Evolutionary conservation across 2,329 filamentous ascomycete genomes (phyloP).

Genomic region (Aspergillus sojae): DNA sequence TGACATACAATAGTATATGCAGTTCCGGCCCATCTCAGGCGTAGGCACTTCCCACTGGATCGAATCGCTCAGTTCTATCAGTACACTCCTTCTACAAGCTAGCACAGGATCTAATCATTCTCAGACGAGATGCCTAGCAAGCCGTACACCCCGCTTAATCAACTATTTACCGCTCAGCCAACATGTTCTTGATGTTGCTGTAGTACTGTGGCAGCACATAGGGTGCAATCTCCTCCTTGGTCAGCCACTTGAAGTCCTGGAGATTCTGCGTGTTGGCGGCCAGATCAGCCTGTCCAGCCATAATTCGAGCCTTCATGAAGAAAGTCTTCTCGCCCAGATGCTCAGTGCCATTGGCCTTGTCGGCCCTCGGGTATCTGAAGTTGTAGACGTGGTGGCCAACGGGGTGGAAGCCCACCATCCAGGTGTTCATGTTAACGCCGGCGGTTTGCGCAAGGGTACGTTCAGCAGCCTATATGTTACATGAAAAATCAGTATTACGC

Average conservation of each 20-base stretch:
- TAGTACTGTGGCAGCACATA: constrained; percentile 71
- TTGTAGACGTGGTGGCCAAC: constrained; percentile 74
- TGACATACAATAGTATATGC: constrained; percentile 42
- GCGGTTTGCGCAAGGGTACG: constrained; percentile 75
- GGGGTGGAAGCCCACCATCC: constrained; percentile 89
- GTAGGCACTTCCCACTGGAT: neutral
- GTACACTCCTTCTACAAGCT: constrained; percentile 10
- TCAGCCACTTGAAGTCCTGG: constrained; percentile 87
- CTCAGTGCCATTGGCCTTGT: constrained; percentile 38
- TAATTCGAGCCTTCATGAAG: constrained; percentile 94
- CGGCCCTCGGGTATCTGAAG: constrained; percentile 53
- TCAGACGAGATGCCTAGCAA: neutral
- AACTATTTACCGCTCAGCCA: constrained; percentile 68
- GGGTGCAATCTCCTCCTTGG: constrained; percentile 80
- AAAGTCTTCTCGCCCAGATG: constrained; percentile 79
- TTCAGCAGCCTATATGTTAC: constrained; percentile 71
- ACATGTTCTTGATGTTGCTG: constrained; percentile 76
- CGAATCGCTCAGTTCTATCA: constrained; percentile 15
- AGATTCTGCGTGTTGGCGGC: constrained; percentile 71
- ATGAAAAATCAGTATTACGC: constrained; percentile 8
- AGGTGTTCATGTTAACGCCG: constrained; percentile 97
- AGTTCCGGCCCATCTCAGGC: constrained; percentile 22
- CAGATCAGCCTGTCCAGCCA: constrained; percentile 92
- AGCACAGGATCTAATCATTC: neutral
- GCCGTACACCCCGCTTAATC: constrained; percentile 3